A percentile compares a stretch with the other conserved stretches of the same genome.
Conservation (phyloP, 257 asterid genomes). For the Plectranthus barbatus region DNA sequence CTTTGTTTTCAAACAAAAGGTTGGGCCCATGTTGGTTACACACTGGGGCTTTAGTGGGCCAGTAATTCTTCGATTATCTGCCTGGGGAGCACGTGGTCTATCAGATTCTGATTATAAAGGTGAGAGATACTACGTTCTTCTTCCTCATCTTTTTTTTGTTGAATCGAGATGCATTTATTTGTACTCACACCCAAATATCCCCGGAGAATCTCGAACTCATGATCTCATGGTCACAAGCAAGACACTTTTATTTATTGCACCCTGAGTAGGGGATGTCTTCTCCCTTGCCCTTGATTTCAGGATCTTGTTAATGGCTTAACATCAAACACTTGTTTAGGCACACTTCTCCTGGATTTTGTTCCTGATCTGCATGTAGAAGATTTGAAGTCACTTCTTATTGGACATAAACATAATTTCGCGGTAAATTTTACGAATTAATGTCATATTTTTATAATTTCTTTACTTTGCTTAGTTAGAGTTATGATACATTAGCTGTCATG, state of each 20-base stretch:
- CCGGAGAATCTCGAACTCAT: too few species aligned
- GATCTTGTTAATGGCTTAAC: constrained; percentile 15
- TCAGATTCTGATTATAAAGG: constrained; percentile 72
- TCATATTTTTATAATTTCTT: neutral
- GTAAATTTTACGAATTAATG: constrained; percentile 32
- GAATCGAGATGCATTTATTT: too few species aligned
- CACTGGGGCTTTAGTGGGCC: constrained; percentile 99
- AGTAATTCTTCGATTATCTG: constrained; percentile 81
- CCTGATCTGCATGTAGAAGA: constrained; percentile 63
- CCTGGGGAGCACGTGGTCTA: constrained; percentile 97
- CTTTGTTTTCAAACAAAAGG: constrained; percentile 36
- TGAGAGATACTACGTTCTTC: constrained; percentile 9
- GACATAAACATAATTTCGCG: constrained; percentile 57
- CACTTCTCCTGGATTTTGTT: constrained; percentile 70
- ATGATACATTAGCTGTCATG: neutral
- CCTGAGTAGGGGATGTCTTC: too few species aligned
- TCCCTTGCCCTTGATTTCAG: neutral
- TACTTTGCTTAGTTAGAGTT: neutral
- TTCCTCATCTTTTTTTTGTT: constrained; percentile 1
- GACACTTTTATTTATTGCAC: too few species aligned
- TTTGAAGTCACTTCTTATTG: constrained; percentile 53
- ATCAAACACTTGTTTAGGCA: constrained; percentile 47
- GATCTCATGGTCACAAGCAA: too few species aligned
- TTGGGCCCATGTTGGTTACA: constrained; percentile 89
- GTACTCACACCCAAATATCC: too few species aligned